Conservation (phyloP, 345 rosid genomes). For the Adansonia digitata region DNA sequence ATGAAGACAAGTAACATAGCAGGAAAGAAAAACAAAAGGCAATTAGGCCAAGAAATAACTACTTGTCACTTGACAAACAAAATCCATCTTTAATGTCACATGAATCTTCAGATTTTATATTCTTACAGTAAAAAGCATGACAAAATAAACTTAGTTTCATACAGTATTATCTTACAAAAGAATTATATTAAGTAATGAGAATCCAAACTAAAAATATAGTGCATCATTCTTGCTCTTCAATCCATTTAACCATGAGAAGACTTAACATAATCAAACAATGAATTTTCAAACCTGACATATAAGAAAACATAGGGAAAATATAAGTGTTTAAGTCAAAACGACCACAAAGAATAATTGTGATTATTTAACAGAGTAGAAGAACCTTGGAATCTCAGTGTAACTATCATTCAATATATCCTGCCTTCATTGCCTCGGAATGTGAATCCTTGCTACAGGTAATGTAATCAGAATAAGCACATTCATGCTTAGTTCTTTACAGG, state of each 20-base stretch:
- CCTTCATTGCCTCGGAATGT: background rate
- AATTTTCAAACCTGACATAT: background rate
- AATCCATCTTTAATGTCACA: background rate
- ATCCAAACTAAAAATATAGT: background rate
- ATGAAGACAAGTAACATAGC: background rate
- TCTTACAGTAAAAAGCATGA: background rate
- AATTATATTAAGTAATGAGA: background rate
- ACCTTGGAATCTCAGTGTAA: background rate
- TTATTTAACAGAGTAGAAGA: background rate
- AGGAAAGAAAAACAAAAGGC: no score
- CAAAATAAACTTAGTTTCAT: background rate
- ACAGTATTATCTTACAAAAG: background rate
- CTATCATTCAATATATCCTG: background rate
- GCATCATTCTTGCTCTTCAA: background rate
- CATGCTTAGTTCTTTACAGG: constrained; percentile 7
- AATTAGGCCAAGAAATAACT: background rate
- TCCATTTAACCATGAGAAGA: background rate
- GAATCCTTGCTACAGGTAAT: background rate
- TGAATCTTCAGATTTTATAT: background rate
- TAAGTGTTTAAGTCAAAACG: background rate
- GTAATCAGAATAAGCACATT: background rate
- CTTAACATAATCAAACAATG: background rate
- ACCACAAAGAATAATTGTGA: background rate
- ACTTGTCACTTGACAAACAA: background rate
- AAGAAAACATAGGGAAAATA: background rate